Conservation (phyloP, 73 alveolate genomes). For the Paramecium tetraurelia region DNA sequence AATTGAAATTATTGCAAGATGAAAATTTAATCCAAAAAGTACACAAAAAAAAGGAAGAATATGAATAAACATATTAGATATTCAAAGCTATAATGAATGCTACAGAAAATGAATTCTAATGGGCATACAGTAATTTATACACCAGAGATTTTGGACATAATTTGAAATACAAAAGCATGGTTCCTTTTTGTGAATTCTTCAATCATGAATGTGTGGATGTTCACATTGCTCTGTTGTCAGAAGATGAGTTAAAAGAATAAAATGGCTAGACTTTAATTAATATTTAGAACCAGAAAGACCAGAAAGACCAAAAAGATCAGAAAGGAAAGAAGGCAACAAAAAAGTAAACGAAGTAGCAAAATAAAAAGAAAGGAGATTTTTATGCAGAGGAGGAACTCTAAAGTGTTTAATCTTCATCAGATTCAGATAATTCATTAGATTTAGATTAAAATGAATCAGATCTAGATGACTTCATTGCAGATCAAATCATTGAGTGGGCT, state of each 20-base stretch:
- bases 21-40: not conserved
- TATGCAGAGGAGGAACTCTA: not conserved
- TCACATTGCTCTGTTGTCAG: not conserved
- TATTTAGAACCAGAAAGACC: not conserved
- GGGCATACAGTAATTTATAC: not conserved
- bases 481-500: not conserved
- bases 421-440: slow-evolving; percentile 2
- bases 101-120: not conserved
- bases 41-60: not conserved
- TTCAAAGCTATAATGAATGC: not conserved
- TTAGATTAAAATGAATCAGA: not conserved
- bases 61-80: not conserved
- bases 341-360: too few relatives aligned
- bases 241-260: not conserved
- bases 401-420: not conserved
- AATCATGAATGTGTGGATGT: slow-evolving; percentile 26
- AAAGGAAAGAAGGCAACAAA: not conserved
- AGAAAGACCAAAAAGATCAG: too few relatives aligned
- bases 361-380: not conserved
- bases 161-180: not conserved
- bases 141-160: slow-evolving; percentile 9
- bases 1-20: not conserved
- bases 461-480: not conserved
- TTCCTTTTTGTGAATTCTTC: slow-evolving; percentile 20
- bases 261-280: not conserved